A percentile compares a stretch with the other conserved stretches of the same genome.
Conservation (phyloP, 768 basidiomycete species). For the Tylopilus felleus region DNA sequence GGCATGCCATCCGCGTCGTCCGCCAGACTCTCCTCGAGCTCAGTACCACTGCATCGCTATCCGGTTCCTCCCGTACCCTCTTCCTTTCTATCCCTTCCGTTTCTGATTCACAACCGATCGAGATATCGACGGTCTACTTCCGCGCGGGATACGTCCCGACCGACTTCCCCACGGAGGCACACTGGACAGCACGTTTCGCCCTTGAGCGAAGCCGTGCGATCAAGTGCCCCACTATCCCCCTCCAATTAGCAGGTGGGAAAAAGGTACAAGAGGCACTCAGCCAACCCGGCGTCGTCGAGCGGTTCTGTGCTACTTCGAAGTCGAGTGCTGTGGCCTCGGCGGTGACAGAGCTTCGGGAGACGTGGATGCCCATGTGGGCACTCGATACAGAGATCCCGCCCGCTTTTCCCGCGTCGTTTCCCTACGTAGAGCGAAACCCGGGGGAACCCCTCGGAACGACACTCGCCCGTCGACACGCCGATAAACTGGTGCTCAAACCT, state of each 20-base stretch:
- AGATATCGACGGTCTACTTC: conserved; percentile 89
- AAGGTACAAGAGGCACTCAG: conserved; percentile 91
- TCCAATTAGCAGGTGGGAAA: conserved; percentile 96
- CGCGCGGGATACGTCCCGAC: conserved; percentile 83
- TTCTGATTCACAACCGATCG: conserved; percentile 31
- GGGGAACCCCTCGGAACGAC: conserved; percentile 22
- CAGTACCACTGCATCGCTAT: conserved; percentile 49
- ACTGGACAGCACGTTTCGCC: conserved; percentile 71
- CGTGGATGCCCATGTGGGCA: conserved; percentile 90
- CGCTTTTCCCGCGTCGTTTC: not conserved
- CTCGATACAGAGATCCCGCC: conserved; percentile 38
- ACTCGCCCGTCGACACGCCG: conserved; percentile 32
- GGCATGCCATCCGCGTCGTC: conserved; percentile 70
- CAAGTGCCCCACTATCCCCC: conserved; percentile 87
- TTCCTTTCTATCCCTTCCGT: conserved; percentile 27
- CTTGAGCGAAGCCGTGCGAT: conserved; percentile 83
- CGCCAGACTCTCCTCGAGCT: conserved; percentile 78
- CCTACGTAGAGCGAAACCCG: not conserved
- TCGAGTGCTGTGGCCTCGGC: conserved; percentile 18
- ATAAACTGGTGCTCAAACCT: conserved; percentile 83
- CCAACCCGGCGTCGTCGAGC: conserved; percentile 67
- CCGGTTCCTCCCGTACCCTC: conserved; percentile 44
- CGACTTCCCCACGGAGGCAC: conserved; percentile 64
- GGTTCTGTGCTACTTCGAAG: conserved; percentile 52
- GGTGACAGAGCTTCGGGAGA: conserved; percentile 56